Conservation (phyloP, 139 green algal species). For the Eudorina sp. region DNA sequence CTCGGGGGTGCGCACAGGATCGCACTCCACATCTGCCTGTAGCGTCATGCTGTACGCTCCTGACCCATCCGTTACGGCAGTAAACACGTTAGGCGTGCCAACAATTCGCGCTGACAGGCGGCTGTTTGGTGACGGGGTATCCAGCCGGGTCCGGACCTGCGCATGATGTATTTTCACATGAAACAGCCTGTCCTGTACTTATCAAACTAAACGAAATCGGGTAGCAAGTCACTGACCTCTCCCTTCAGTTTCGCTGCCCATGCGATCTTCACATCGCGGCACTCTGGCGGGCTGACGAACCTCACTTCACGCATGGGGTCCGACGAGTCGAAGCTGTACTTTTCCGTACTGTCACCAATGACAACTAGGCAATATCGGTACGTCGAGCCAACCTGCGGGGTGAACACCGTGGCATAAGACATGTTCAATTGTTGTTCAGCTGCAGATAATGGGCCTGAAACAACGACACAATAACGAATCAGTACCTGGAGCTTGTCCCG, state of each 20-base stretch:
- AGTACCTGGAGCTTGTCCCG: background rate
- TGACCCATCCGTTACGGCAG: background rate
- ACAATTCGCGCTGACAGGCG: background rate
- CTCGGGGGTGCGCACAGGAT: background rate
- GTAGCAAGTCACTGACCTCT: background rate
- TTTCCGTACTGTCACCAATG: no score
- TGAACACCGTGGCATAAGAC: no score
- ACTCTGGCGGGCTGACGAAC: background rate
- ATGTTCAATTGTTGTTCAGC: no score
- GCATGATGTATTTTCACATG: no score
- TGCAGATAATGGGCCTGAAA: no score
- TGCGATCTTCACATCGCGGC: background rate
- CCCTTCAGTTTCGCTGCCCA: background rate
- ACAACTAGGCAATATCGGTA: background rate
- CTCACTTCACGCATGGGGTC: background rate
- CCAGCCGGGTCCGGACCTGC: background rate
- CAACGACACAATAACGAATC: background rate
- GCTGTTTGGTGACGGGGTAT: background rate
- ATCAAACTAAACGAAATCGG: no score
- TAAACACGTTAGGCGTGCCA: background rate
- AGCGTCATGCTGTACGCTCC: background rate
- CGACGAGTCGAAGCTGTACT: background rate
- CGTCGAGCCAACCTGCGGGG: background rate
- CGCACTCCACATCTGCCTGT: background rate
- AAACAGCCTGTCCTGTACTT: no score